Conservation (phyloP, 305 asterid species). For the Fraxinus angustifolia region DNA sequence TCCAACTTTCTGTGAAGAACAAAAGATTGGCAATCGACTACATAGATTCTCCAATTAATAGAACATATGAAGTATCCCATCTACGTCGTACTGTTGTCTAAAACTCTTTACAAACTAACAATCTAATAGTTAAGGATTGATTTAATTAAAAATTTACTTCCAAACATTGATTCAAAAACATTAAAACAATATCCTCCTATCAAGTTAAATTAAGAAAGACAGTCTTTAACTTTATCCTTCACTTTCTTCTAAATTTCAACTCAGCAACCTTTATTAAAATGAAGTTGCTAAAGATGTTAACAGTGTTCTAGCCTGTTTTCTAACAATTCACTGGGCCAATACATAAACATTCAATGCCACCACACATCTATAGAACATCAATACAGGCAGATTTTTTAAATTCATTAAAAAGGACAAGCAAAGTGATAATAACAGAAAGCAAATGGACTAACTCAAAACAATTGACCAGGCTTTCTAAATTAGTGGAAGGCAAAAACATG, state of each 20-base stretch:
- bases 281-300: not conserved
- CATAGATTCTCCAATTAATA: not conserved
- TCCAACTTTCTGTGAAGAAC: not conserved
- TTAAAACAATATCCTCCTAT: not conserved
- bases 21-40: conserved; percentile 1
- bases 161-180: not conserved
- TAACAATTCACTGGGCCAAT: not conserved
- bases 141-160: not conserved
- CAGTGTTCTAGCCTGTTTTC: not conserved
- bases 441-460: conserved; percentile 1
- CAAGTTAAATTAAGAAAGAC: not conserved
- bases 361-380: not conserved
- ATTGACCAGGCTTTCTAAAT: not conserved
- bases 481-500: not conserved
- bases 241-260: not conserved
- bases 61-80: not conserved
- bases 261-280: not conserved
- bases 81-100: not conserved
- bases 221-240: not conserved
- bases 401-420: not conserved
- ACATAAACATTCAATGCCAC: not conserved
- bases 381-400: not conserved
- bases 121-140: not conserved
- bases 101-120: not conserved
- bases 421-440: conserved; percentile 5